Base-by-base conservation (phyloP, 164 flowering plant species). In the Vitis cinerea region DNA sequence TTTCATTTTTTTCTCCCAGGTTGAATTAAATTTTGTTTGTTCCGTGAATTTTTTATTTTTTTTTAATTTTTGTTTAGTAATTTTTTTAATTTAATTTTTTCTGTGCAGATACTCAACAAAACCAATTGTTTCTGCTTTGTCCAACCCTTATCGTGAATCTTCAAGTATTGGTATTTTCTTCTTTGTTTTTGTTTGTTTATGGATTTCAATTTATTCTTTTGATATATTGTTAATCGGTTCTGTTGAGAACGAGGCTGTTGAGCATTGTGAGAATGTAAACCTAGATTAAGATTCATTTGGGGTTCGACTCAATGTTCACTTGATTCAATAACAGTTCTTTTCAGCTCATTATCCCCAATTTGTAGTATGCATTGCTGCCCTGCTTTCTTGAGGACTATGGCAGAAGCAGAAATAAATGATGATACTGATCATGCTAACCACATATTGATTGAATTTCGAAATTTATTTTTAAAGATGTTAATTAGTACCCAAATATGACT, bases 81-180 rank as follows among this genome's bases (percentile, higher is more conserved):
- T 17, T 17, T 65, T 65, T 19, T 1, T 0, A 19, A 30, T 65
- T 55, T 14, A 31, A 17, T n/a, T 14, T 27, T 30, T 11, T 64
- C 31, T 2, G 4, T 67, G 59, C 71, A 83, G 88, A 72, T 75
- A 16, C 61, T 48, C 74, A 9, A 63, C 52, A 9, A 69, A 63
- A 64, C 66, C 78, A 27, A 61, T 71, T 53, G 76, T 68, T 49
- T 83, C 83, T 64, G 79, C 81, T 2, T 64, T 80, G 67, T 75
- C 79, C 14, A 74, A 56, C 48, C 78, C 83, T 1, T 76, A 75
- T 37, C 74, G 75, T 10, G 76, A 80, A 65, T 71, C 76, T 56
- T 78, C 79, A 1, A 13, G 10, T 23, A 51, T 30, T 66, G 83
- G 83, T 75, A 61, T 17, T 63, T 50, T 29, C 12, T 23, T n/a